These are phyloP conservation scores for Chalaropsis ovoidea DNA, from an alignment of 2,329 filamentous ascomycete genomes.

Conservation along the genomic window DNA sequence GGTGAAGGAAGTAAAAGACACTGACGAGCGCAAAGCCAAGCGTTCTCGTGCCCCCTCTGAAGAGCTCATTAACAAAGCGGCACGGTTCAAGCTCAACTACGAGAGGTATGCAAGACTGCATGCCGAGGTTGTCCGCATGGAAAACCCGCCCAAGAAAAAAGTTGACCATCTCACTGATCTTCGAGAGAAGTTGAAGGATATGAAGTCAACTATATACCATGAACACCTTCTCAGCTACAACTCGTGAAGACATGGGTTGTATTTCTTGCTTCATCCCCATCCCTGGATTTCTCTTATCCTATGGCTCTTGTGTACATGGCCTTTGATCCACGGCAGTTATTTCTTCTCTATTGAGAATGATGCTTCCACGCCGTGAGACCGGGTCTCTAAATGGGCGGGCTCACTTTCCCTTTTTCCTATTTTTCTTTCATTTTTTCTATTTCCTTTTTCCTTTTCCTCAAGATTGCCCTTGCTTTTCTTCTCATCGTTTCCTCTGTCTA, in stretches of 20 bases:
- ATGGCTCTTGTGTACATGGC: no score
- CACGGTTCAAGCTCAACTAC: conserved; percentile 47
- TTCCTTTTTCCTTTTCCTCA: background rate
- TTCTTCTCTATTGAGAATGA: background rate
- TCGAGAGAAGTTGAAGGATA: conserved; percentile 43
- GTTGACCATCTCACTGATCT: conserved; percentile 44
- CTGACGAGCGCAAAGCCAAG: conserved; percentile 29
- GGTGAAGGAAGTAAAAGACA: conserved; percentile 25
- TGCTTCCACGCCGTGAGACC: no score
- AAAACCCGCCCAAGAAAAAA: conserved; percentile 43
- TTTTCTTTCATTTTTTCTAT: background rate
- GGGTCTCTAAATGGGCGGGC: background rate
- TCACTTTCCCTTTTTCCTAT: background rate
- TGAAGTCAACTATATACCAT: conserved; percentile 51
- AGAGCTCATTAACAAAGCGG: conserved; percentile 45
- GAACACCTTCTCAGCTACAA: conserved; percentile 33
- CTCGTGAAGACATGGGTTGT: background rate
- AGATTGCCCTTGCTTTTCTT: background rate
- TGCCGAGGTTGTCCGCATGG: conserved; percentile 42
- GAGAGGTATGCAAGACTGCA: conserved; percentile 49
- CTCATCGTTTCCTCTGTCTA: conserved; percentile 19
- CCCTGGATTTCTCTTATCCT: background rate
- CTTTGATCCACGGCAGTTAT: no score
- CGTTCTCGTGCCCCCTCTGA: conserved; percentile 29
- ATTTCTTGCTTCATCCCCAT: background rate